These are phyloP conservation scores for Eucalyptus regnans DNA, from an alignment of 345 rosid genomes.

Conservation along the genomic window DNA sequence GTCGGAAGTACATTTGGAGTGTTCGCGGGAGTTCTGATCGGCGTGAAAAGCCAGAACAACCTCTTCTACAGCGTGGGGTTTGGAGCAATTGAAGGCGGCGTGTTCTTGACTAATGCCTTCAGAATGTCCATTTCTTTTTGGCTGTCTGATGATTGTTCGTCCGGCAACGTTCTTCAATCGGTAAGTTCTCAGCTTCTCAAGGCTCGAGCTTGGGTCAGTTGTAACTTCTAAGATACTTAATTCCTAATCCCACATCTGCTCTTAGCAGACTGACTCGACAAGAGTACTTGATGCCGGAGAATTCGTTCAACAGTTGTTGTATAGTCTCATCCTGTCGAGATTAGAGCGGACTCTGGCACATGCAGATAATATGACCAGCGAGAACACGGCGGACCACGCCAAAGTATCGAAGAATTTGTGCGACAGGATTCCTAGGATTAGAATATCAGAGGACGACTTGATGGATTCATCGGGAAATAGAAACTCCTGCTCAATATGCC, in stretches of 20 bases:
- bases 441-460: neutral
- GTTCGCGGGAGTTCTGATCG: slow-evolving; percentile 5
- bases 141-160: neutral
- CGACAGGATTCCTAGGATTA: neutral
- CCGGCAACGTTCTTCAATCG: neutral
- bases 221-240: neutral
- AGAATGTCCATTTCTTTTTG: neutral
- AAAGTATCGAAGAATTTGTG: neutral
- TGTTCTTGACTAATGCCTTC: neutral
- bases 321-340: neutral
- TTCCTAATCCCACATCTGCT: neutral
- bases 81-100: slow-evolving; percentile 13
- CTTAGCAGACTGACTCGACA: slow-evolving; percentile 55
- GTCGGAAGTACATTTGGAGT: slow-evolving; percentile 16
- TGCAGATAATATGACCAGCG: neutral
- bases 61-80: slow-evolving; percentile 5
- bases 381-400: neutral
- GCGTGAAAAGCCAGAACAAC: slow-evolving; percentile 9
- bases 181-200: neutral
- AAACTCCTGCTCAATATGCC: slow-evolving; percentile 27
- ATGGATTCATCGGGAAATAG: slow-evolving; percentile 7
- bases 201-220: neutral
- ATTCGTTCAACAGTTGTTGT: neutral
- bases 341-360: neutral
- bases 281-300: slow-evolving; percentile 63